These are phyloP conservation scores for Cardamine resedifolia DNA, from an alignment of 345 rosid genomes.

Conservation along the genomic window DNA sequence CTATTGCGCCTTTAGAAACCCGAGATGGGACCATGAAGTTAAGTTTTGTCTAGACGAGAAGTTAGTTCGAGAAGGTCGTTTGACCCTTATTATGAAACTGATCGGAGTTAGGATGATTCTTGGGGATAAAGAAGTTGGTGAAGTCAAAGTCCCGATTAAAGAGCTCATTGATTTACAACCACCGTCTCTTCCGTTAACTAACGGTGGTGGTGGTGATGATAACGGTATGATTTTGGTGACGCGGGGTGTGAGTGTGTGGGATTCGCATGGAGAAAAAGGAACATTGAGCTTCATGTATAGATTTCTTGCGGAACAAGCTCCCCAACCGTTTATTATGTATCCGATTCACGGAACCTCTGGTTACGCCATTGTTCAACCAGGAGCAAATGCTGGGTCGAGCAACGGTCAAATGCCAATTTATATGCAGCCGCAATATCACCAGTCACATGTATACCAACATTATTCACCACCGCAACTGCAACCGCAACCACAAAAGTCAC, in stretches of 20 bases:
- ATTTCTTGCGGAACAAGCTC: constrained; percentile 26
- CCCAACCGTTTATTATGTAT: background rate
- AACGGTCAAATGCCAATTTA: background rate
- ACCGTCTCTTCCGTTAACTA: background rate
- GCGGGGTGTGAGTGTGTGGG: constrained; percentile 37
- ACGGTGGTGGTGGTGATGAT: background rate
- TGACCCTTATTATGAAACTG: constrained; percentile 47
- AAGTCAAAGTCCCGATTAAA: constrained; percentile 56
- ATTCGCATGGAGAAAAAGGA: constrained; percentile 59
- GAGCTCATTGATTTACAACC: constrained; percentile 41
- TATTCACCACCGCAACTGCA: background rate
- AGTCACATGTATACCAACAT: background rate
- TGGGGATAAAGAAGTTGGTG: constrained; percentile 62
- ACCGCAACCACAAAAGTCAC: background rate
- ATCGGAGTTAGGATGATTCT: constrained; percentile 49
- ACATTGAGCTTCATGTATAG: constrained; percentile 51
- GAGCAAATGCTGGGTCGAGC: background rate
- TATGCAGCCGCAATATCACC: background rate
- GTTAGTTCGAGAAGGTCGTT: constrained; percentile 41
- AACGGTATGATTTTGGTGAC: constrained; percentile 41
- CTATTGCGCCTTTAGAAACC: constrained; percentile 47
- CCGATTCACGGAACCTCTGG: no score
- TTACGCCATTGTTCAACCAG: background rate
- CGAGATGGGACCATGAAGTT: constrained; percentile 59
- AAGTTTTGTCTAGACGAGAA: constrained; percentile 49